Base-by-base conservation (phyloP, 805 yeast species). In the Metschnikowia picachoensis region DNA sequence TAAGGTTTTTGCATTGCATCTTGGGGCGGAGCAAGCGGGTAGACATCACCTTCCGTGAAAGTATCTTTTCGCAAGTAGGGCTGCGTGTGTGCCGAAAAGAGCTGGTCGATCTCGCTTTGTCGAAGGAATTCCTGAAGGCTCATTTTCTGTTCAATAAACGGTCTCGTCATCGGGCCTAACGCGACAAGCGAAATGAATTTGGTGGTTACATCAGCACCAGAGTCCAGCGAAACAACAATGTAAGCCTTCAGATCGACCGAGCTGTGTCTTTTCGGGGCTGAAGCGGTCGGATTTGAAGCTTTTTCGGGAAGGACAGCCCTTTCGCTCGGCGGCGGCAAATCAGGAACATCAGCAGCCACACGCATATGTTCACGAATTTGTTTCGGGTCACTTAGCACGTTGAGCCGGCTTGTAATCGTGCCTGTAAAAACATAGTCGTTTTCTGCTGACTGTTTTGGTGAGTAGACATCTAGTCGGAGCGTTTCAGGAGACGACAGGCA, bases 401-500 rank as follows among this genome's bases (percentile, higher is more conserved):
- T 66, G 44, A 70, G 58, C 40, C 64, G 60, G 41, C 58, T 56
- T 33, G 58, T 42, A 36, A 70, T 61, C 37, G 69, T 56, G 15
- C 75, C 75, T 11, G 64, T 48, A 49, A 59, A 66, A 33, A 35
- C 37, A 34, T 50, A 50, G 12, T 47, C 48, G 17, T 46, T 48
- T 14, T 47, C 36, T 11, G 47, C 40, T 9, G 43, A 35, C 9
- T 41, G 33, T n/a, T 47, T 36, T 2, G 46, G 53, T 10, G 61
- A 48, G 53, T 68, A 70, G 6, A 71, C 49, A 47, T 67, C 72
- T 25, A 68, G 62, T 38, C 67, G 67, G 45, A 67, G 63, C 36
- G 60, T 63, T 46, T 70, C 76, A 14, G 65, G 65, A 15, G 63
- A 51, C 27, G 56, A 56, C 16, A 60, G 47, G 48, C 73, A 70